Percentiles rank a stretch among this genome's conserved stretches.
Evolutionary conservation across 257 asterid species (phyloP).

Genomic region (Marsdenia floribunda): DNA sequence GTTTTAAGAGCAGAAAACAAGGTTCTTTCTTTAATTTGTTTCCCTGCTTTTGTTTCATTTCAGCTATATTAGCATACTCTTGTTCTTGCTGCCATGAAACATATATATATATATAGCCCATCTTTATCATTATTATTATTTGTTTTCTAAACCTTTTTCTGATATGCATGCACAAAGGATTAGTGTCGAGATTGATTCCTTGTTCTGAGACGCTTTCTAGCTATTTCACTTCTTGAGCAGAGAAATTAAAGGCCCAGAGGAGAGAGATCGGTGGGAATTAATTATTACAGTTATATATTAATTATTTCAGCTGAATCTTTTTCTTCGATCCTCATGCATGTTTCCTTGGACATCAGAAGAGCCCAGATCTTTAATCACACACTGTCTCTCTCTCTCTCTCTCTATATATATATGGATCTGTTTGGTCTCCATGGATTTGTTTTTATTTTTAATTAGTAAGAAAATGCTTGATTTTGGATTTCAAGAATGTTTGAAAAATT

Average conservation of each 20-base stretch:
- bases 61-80: not conserved
- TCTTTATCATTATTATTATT: too few species aligned
- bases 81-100: not conserved
- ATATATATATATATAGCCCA: too few species aligned
- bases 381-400: too few species aligned
- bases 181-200: too few species aligned
- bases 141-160: too few species aligned
- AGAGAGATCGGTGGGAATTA: not conserved
- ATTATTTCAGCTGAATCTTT: not conserved
- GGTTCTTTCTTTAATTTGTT: not conserved
- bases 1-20: not conserved
- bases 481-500: not conserved
- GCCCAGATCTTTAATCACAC: not conserved
- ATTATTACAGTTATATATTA: not conserved
- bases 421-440: not conserved
- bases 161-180: too few species aligned
- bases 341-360: not conserved
- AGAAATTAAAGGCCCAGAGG: not conserved
- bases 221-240: too few species aligned
- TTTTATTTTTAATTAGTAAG: too few species aligned
- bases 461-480: not conserved
- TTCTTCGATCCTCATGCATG: not conserved
- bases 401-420: not conserved
- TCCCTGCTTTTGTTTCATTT: not conserved
- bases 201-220: too few species aligned